A percentile compares a stretch with the other conserved stretches of the same genome.
phyloP scores from a whole-genome alignment of 257 asterid species.

The Plantago elongata region DNA sequence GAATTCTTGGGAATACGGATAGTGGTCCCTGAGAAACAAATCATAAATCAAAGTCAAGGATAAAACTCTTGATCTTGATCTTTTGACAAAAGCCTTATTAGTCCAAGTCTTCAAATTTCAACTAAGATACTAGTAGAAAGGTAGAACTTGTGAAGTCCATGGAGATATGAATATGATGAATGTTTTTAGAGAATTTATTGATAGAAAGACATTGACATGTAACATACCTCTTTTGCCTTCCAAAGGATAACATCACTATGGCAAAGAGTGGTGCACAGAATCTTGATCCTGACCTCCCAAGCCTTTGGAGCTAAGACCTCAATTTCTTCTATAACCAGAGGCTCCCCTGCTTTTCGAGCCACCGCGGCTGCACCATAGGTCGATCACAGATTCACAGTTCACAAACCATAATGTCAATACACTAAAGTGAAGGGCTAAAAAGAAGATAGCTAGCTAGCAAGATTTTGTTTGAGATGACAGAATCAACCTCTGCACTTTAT shows the following conservation, averaged over 20 bases:
- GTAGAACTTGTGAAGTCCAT: no score
- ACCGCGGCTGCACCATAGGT: constrained; percentile 36
- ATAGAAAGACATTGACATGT: no score
- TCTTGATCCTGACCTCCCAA: constrained; percentile 35
- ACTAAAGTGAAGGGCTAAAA: not conserved
- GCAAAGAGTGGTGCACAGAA: constrained; percentile 28
- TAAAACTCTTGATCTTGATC: no score
- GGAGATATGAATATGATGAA: no score
- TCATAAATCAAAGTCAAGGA: not conserved
- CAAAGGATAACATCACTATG: constrained; percentile 28
- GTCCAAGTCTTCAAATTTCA: no score
- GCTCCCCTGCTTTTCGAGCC: constrained; percentile 38
- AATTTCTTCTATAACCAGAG: constrained; percentile 42
- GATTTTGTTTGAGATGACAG: not conserved
- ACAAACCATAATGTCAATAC: not conserved
- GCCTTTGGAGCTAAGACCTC: constrained; percentile 43
- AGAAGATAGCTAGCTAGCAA: not conserved
- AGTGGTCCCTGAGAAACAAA: not conserved
- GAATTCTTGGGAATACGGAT: not conserved
- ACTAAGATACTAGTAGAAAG: no score
- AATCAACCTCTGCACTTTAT: constrained; percentile 42
- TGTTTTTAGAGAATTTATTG: no score
- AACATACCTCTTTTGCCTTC: constrained; percentile 14
- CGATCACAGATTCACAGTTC: not conserved
- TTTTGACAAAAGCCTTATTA: no score